Conservation (phyloP, 1,284 basidiomycete species). For the Paramarasmius palmivorus region DNA sequence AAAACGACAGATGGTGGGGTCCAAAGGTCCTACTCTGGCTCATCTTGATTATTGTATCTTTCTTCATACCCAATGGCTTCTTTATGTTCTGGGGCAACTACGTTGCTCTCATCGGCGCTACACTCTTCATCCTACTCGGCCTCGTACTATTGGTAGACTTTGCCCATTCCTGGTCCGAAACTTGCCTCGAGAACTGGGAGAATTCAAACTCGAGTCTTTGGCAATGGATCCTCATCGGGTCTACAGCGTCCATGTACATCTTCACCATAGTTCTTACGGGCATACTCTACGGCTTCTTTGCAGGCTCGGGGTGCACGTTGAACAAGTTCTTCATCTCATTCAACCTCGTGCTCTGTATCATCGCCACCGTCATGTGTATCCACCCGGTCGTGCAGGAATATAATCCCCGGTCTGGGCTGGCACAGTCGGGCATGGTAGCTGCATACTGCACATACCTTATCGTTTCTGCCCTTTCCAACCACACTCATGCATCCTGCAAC, state of each 20-base stretch:
- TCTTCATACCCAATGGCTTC: constrained; percentile 93
- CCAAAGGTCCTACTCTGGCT: constrained; percentile 92
- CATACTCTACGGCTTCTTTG: constrained; percentile 92
- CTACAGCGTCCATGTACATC: constrained; percentile 89
- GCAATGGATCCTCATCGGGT: constrained; percentile 95
- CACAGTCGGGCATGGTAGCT: constrained; percentile 95
- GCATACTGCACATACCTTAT: constrained; percentile 97
- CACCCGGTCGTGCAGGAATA: constrained; percentile 89
- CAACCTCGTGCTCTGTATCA: constrained; percentile 82
- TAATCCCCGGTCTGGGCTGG: constrained; percentile 93
- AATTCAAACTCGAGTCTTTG: constrained; percentile 85
- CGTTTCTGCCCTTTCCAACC: constrained; percentile 93
- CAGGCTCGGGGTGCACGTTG: constrained; percentile 81
- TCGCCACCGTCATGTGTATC: constrained; percentile 85
- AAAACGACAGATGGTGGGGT: constrained; percentile 87
- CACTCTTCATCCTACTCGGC: constrained; percentile 94
- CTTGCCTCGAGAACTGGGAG: constrained; percentile 95
- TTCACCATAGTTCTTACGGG: constrained; percentile 84
- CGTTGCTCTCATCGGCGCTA: constrained; percentile 87
- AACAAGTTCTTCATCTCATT: constrained; percentile 96
- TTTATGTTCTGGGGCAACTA: constrained; percentile 98
- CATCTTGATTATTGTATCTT: constrained; percentile 75
- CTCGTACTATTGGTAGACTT: constrained; percentile 98
- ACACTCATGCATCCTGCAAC: constrained; percentile 87
- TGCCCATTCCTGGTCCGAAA: constrained; percentile 98